Conservation (phyloP, 1,284 basidiomycete species). For the Ceratobasidium sp. region DNA sequence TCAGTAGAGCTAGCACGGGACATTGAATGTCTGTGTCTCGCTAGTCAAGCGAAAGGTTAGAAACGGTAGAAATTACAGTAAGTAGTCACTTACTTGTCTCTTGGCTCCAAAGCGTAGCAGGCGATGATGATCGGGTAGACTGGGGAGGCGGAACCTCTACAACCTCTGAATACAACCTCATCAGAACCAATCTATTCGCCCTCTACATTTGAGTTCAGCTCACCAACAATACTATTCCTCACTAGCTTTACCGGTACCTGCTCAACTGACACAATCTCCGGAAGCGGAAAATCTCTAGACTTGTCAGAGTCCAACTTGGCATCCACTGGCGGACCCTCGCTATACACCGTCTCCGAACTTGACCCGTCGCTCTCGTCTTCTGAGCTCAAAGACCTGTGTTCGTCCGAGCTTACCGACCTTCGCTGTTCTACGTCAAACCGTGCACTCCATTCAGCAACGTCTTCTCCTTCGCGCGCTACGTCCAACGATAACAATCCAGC, state of each 20-base stretch:
- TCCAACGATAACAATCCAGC: slow-evolving; percentile 32
- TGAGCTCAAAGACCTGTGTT: too few relatives aligned
- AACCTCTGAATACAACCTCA: neutral
- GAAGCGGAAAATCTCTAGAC: neutral
- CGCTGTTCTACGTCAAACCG: slow-evolving; percentile 2
- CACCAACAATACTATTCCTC: slow-evolving; percentile 34
- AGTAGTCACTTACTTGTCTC: slow-evolving; percentile 22
- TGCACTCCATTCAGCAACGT: slow-evolving; percentile 21
- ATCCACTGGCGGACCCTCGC: slow-evolving; percentile 9
- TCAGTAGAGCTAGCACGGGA: neutral
- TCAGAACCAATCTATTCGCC: neutral
- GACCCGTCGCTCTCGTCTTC: slow-evolving; percentile 6
- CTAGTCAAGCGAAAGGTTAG: neutral
- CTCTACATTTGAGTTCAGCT: neutral
- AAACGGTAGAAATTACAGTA: neutral
- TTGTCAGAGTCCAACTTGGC: neutral
- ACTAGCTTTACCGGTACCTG: slow-evolving; percentile 27
- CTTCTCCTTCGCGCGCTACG: slow-evolving; percentile 6
- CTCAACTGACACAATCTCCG: slow-evolving; percentile 16
- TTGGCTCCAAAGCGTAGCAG: slow-evolving; percentile 35
- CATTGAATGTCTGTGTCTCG: neutral
- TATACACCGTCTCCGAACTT: slow-evolving; percentile 2
- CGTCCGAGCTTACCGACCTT: neutral
- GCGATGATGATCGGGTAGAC: slow-evolving; percentile 22
- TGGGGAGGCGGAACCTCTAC: slow-evolving; percentile 2